phyloP scores from a whole-genome alignment of 306 rosid species.

The Ochetophila trinervis region DNA sequence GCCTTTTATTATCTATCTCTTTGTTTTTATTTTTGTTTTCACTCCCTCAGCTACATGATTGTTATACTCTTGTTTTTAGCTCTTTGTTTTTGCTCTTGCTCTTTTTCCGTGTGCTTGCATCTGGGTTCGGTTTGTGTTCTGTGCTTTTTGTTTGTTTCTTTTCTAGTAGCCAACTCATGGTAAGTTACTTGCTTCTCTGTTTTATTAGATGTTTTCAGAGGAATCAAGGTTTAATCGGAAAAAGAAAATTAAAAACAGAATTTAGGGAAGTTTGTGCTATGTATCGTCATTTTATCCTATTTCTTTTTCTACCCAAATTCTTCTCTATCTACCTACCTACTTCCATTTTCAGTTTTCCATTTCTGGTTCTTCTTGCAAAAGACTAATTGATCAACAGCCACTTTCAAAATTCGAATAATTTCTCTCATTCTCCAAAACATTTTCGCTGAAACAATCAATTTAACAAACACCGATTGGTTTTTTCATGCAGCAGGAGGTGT shows the following conservation, averaged over 20 bases:
- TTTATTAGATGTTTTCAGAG: neutral
- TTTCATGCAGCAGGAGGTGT: constrained; percentile 59
- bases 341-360: constrained; percentile 1
- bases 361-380: neutral
- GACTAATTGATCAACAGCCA: no score
- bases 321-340: neutral
- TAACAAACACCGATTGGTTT: no score
- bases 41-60: neutral
- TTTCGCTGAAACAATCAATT: neutral
- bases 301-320: no score
- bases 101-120: no score
- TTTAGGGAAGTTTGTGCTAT: neutral
- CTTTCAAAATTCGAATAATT: no score
- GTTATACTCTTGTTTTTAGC: constrained; percentile 7
- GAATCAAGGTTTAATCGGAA: neutral
- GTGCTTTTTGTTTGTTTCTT: neutral
- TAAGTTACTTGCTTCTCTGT: neutral
- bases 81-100: neutral
- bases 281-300: neutral
- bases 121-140: constrained; percentile 11
- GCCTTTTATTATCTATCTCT: neutral
- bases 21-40: neutral
- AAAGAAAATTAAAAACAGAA: neutral
- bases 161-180: neutral
- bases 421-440: neutral